Base-by-base conservation (phyloP, 1,139 yeast genomes). In the Protomyces inouyei region DNA sequence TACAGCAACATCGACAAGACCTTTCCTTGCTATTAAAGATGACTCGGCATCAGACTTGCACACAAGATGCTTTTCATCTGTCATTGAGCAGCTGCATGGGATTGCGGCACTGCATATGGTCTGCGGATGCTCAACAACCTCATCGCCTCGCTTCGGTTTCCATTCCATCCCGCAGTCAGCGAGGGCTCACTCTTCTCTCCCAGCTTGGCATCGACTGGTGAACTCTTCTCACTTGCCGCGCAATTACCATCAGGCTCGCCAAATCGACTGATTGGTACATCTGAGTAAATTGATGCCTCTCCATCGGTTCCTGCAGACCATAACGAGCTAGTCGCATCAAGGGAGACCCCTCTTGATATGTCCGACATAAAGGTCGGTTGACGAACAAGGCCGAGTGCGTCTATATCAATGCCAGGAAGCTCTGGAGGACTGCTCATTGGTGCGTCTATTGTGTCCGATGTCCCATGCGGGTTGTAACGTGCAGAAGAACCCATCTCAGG, bases 1-100 rank as follows among this genome's bases (percentile, higher is more conserved):
- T 93, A 96, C 90, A 81, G 88, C 64, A 79, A 77, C 21, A 78
- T 89, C 2, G 93, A 91, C 70, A 74, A 78, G 0, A 70, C 71
- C 0, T 80, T 91, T 61, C 97, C 97, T 4, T 79, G 80, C 55
- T 92, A 91, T 72, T 91, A 38, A 9, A 9, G 16, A 37, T 5
- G 3, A 3, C 16, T 37, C 43, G 43, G 43, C 16, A 37, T 37
- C 16, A 37, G 5, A 28, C 32, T 28, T 28, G 32, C 32, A 4
- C 32, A 4, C 8, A 28, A 28, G 8, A 28, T 28, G 8, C 32
- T 4, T 28, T 4, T 6, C 32, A 6, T 28, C 8, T 6, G 3
- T 28, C 32, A 28, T 28, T 28, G 32, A 6, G 8, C 32, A 5
- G 5, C 32, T 28, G 32, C 32, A 28, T 28, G 8, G 8, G 32